Evolutionary conservation across 2,329 filamentous ascomycete genomes (phyloP), one percentile per base, ranked within the genome.

Genomic region (Aschersonia sp.): DNA sequence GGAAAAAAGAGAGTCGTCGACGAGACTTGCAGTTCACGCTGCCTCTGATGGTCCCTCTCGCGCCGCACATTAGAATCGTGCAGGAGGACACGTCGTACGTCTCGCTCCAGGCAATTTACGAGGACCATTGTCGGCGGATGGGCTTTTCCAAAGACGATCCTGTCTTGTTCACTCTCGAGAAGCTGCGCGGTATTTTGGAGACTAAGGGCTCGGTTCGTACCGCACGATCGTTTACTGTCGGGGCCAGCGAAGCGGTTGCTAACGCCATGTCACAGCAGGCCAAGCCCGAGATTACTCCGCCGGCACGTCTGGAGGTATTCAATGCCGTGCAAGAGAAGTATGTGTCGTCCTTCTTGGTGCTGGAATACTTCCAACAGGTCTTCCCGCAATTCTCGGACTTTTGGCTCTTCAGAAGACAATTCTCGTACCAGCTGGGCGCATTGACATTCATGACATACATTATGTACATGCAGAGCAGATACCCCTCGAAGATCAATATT

Each of bases 361-460:
- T 94, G 47, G 81, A 94, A 54, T 95, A 90, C 69, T 95, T 95
- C 77, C 85, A 89, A 60, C 73, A 76, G 54, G 85, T 81, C 5
- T 97, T 92, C 67, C 84, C 88, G 32, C 83, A 86, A 52, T 98
- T 87, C 64, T 79, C 85, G 43, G 89, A 95, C 58, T 95, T 97
- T 72, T 98, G 90, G 88, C 77, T 98, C 49, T 99, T 99, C 86
- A 85, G 92, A 50, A 83, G 89, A 50, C 89, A 95, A 54, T 95
- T 98, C 68, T 85, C 87, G 29, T 95, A 97, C 70, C 92, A 98
- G 66, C 82, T 95, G 51, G 90, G 92, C 22, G 81, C 89, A 2
- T 76, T 97, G 53, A 95, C 92, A 1, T 98, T 98, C 69, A 95
- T 98, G 84, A 97, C 92, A 4, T 98, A 97, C 62, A 84, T 95